phyloP scores from a whole-genome alignment of 768 basidiomycete species.

The Epithele typhae region DNA sequence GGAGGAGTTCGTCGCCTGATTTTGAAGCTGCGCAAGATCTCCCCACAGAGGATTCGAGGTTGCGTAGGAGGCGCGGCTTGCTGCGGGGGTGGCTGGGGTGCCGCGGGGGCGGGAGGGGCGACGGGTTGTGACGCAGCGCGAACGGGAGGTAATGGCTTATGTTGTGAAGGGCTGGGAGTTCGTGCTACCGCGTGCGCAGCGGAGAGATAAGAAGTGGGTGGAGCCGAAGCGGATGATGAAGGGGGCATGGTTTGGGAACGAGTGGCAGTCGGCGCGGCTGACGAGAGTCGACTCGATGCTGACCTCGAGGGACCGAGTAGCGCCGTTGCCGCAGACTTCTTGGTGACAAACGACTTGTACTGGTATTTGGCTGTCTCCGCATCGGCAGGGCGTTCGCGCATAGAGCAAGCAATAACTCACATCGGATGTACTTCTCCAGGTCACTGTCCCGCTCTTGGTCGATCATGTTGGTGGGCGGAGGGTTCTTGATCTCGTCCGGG shows the following conservation, averaged over 20 bases:
- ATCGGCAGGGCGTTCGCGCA: constrained; percentile 1
- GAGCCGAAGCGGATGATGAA: constrained; percentile 6
- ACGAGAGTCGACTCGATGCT: constrained; percentile 14
- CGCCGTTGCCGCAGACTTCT: constrained; percentile 24
- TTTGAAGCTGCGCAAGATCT: constrained; percentile 21
- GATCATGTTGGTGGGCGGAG: constrained; percentile 76
- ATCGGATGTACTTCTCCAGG: constrained; percentile 85
- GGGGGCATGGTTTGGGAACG: constrained; percentile 23
- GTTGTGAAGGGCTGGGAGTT: constrained; percentile 2
- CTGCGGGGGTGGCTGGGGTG: constrained; percentile 1
- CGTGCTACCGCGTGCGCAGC: constrained; percentile 1
- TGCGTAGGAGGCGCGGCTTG: constrained; percentile 9
- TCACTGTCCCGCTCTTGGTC: constrained; percentile 85
- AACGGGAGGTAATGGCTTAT: no score
- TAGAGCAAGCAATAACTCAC: constrained; percentile 38
- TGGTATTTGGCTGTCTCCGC: constrained; percentile 68
- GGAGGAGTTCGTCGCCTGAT: constrained; percentile 16
- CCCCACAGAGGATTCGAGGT: no score
- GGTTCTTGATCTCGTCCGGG: constrained; percentile 76
- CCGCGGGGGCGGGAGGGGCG: constrained; percentile 4
- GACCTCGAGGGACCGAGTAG: constrained; percentile 29
- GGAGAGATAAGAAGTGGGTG: neutral
- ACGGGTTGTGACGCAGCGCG: constrained; percentile 36
- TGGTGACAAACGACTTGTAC: constrained; percentile 60
- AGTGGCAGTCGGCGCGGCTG: constrained; percentile 1